A percentile compares a stretch with the other conserved stretches of the same genome.
These are phyloP conservation scores for Megacollybia marginata DNA, from an alignment of 768 basidiomycete genomes.

Conservation along the genomic window DNA sequence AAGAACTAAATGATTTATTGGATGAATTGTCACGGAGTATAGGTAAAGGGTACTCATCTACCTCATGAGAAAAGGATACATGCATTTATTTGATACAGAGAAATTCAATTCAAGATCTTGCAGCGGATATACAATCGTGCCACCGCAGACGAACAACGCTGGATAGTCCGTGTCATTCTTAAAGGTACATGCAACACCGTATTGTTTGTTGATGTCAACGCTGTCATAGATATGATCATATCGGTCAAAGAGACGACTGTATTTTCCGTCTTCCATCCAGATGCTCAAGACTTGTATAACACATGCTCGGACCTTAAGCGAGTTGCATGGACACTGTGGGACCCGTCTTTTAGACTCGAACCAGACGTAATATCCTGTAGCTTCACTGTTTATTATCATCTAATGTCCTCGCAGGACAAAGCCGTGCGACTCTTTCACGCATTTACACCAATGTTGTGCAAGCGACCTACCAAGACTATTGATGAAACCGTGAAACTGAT, in stretches of 20 bases:
- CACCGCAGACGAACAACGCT: constrained; percentile 85
- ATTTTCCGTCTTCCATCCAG: constrained; percentile 86
- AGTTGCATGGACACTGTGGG: constrained; percentile 83
- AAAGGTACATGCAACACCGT: constrained; percentile 54
- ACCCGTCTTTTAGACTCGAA: constrained; percentile 60
- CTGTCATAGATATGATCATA: constrained; percentile 71
- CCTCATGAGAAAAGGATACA: background rate
- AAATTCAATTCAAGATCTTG: constrained; percentile 67
- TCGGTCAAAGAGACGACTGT: constrained; percentile 93
- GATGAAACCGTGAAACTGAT: constrained; percentile 84
- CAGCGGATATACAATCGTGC: constrained; percentile 70
- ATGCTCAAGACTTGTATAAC: constrained; percentile 91
- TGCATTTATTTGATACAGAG: constrained; percentile 34
- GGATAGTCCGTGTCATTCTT: constrained; percentile 93
- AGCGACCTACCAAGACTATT: constrained; percentile 73
- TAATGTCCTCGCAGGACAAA: constrained; percentile 54
- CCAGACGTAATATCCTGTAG: constrained; percentile 38
- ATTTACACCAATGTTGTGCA: constrained; percentile 95
- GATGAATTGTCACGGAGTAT: constrained; percentile 68
- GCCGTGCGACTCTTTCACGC: constrained; percentile 73
- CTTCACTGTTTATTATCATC: background rate
- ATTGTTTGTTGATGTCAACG: background rate
- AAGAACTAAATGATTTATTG: constrained; percentile 74
- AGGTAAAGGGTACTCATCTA: constrained; percentile 59
- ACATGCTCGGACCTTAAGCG: constrained; percentile 95